Conservation (phyloP, 345 rosid genomes). For the Gossypium turneri region DNA sequence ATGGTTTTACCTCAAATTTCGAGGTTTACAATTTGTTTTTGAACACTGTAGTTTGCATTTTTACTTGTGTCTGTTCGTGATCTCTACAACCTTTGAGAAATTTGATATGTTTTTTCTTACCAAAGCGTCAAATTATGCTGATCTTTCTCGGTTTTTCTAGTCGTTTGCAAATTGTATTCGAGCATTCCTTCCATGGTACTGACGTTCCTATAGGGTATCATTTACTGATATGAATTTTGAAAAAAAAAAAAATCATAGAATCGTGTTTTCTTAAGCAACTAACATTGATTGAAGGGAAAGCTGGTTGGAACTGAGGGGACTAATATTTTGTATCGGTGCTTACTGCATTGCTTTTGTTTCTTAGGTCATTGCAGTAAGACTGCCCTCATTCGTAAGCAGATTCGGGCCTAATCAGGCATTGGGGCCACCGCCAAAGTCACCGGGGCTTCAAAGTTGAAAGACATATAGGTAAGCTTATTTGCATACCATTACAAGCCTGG, state of each 20-base stretch:
- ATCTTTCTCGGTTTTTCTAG: background rate
- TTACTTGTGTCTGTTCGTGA: background rate
- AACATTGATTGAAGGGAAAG: background rate
- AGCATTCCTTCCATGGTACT: background rate
- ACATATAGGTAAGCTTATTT: background rate
- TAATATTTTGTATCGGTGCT: background rate
- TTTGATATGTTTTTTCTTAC: background rate
- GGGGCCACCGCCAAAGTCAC: slow-evolving; percentile 25
- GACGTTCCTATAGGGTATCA: background rate
- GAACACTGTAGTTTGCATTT: background rate
- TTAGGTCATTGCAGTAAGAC: slow-evolving; percentile 10
- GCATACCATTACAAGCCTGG: background rate
- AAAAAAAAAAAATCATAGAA: no score
- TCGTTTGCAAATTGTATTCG: background rate
- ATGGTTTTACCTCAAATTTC: background rate
- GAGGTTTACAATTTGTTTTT: background rate
- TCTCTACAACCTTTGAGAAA: background rate
- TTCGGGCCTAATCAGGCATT: background rate
- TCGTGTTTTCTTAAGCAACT: background rate
- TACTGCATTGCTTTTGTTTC: slow-evolving; percentile 14
- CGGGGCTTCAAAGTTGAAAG: slow-evolving; percentile 15
- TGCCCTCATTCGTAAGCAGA: slow-evolving; percentile 3
- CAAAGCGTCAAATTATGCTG: background rate
- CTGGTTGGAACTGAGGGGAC: background rate
- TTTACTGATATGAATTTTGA: background rate